Evolutionary conservation across 768 basidiomycete genomes (phyloP).

Genomic region (Pleurotus sapidus): DNA sequence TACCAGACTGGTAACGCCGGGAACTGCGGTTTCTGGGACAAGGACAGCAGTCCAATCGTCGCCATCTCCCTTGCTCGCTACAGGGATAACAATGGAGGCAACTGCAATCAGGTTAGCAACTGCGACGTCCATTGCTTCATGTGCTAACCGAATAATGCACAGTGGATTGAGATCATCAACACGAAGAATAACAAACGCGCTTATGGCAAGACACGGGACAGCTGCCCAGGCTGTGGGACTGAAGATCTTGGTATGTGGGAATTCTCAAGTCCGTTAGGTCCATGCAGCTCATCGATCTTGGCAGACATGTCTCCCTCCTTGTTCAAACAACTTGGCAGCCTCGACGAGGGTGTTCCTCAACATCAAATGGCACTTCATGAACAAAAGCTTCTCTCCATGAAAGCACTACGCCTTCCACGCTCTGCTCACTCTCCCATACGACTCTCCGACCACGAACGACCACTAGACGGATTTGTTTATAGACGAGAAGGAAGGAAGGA

Average conservation of each 20-base stretch:
- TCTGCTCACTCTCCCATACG: neutral
- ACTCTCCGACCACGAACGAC: neutral
- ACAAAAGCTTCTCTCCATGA: slow-evolving; percentile 40
- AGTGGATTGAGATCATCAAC: slow-evolving; percentile 65
- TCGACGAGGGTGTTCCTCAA: slow-evolving; percentile 47
- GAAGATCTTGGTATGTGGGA: slow-evolving; percentile 52
- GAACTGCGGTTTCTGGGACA: slow-evolving; percentile 59
- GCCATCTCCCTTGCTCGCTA: slow-evolving; percentile 59
- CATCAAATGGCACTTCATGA: slow-evolving; percentile 64
- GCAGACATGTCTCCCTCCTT: slow-evolving; percentile 66
- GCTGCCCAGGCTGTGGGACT: slow-evolving; percentile 52
- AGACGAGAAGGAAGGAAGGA: neutral
- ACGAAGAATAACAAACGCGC: slow-evolving; percentile 47
- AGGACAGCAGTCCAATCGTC: slow-evolving; percentile 50
- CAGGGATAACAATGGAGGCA: slow-evolving; percentile 41
- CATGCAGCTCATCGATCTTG: neutral
- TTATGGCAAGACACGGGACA: slow-evolving; percentile 52
- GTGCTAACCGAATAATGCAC: slow-evolving; percentile 11
- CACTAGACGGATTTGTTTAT: neutral
- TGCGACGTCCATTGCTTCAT: neutral
- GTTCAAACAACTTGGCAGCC: slow-evolving; percentile 49
- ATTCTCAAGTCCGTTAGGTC: neutral
- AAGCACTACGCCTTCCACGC: neutral
- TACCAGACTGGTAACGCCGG: slow-evolving; percentile 44
- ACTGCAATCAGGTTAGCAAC: slow-evolving; percentile 58